Evolutionary conservation across 345 rosid species (phyloP).

Genomic region (Clarkia xantiana): DNA sequence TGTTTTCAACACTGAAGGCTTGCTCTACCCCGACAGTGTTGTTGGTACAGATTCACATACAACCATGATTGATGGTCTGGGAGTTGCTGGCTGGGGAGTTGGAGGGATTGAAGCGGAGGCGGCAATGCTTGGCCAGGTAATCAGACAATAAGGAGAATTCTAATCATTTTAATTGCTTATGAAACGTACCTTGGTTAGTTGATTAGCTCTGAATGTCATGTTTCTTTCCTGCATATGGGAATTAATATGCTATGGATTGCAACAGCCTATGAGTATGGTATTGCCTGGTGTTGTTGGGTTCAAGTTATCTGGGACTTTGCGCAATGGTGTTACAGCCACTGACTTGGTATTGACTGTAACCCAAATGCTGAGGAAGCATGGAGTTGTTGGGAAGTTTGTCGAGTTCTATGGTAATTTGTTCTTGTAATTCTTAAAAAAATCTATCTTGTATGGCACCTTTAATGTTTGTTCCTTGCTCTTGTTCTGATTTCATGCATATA

Average conservation of each 20-base stretch:
- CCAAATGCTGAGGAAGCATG: too few species aligned
- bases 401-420: slow-evolving; percentile 76
- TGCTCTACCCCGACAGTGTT: slow-evolving; percentile 90
- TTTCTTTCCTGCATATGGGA: neutral
- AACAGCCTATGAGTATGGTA: slow-evolving; percentile 99
- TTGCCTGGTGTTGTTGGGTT: slow-evolving; percentile 98
- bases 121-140: slow-evolving; percentile 98
- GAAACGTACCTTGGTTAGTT: too few species aligned
- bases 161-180: neutral
- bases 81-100: slow-evolving; percentile 99
- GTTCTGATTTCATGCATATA: slow-evolving; percentile 7
- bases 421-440: neutral
- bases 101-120: too few species aligned
- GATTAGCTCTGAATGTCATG: too few species aligned
- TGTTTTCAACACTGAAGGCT: slow-evolving; percentile 69
- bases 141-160: neutral
- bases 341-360: slow-evolving; percentile 96
- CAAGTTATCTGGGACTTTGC: slow-evolving; percentile 72
- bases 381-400: slow-evolving; percentile 97
- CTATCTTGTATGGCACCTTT: neutral
- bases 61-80: slow-evolving; percentile 98
- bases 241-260: neutral
- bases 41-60: slow-evolving; percentile 99
- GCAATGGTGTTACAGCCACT: slow-evolving; percentile 90
- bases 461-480: slow-evolving; percentile 2